A percentile compares a stretch with the other conserved stretches of the same genome.
Evolutionary conservation across 78 protist species (phyloP).

Genomic region (Bigelowiella natans): DNA sequence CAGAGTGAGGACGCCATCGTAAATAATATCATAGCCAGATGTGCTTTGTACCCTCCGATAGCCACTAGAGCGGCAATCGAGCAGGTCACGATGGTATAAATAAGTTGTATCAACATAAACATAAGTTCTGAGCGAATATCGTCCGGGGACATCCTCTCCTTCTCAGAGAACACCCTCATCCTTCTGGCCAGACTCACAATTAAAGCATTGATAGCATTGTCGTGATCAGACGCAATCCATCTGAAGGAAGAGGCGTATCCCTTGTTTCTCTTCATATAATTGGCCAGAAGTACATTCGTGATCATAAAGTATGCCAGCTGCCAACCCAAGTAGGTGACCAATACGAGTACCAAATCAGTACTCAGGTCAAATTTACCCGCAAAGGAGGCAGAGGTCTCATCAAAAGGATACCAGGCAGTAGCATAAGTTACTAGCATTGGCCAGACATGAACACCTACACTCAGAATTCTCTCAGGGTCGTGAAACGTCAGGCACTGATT

Average conservation of each 20-base stretch:
- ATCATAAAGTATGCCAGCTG: background rate
- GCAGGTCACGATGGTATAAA: background rate
- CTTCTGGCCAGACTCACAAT: background rate
- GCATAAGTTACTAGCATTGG: background rate
- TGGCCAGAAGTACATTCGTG: background rate
- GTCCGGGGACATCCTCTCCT: background rate
- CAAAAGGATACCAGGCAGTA: background rate
- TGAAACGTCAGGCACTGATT: background rate
- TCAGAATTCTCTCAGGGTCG: background rate
- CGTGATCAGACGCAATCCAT: background rate
- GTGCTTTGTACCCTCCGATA: background rate
- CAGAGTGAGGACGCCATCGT: background rate
- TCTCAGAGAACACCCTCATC: background rate
- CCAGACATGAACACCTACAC: background rate
- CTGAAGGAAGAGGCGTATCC: background rate
- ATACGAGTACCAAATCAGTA: background rate
- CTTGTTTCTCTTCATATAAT: background rate
- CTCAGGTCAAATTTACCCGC: no score
- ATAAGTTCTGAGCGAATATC: background rate
- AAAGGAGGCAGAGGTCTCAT: no score
- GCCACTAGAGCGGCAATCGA: background rate
- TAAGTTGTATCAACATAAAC: background rate
- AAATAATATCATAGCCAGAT: background rate
- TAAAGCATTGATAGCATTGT: background rate
- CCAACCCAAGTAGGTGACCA: background rate